These are phyloP conservation scores for Dactylellina haptotyla DNA, from an alignment of 2,329 filamentous ascomycete genomes.

Conservation along the genomic window DNA sequence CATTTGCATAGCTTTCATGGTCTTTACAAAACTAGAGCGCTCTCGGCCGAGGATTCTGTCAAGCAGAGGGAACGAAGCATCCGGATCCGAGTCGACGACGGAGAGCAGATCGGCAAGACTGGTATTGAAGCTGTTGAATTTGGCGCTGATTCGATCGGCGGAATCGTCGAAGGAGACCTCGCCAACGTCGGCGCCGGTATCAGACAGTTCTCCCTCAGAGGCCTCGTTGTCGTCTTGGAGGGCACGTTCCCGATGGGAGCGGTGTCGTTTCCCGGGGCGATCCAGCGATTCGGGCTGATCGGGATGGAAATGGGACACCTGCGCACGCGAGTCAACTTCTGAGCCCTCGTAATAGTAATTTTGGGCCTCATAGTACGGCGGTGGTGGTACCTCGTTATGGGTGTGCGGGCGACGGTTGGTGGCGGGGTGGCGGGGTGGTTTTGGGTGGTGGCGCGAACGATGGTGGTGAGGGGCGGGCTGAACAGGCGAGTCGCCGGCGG, in stretches of 20 bases:
- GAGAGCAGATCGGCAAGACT: constrained; percentile 55
- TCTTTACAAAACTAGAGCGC: constrained; percentile 57
- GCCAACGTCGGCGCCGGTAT: constrained; percentile 52
- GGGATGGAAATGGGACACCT: constrained; percentile 6
- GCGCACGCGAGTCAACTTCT: not conserved
- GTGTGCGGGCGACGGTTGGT: constrained; percentile 3
- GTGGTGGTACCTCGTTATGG: constrained; percentile 29
- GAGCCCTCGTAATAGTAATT: not conserved
- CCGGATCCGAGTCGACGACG: constrained; percentile 22
- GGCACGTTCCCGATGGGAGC: constrained; percentile 23
- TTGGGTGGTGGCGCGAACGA: constrained; percentile 1
- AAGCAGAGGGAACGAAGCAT: constrained; percentile 28
- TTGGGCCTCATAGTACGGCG: no score
- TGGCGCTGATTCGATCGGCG: constrained; percentile 36
- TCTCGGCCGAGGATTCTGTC: constrained; percentile 54
- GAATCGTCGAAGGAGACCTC: constrained; percentile 31
- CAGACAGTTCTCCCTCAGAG: constrained; percentile 48
- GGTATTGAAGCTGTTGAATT: constrained; percentile 55
- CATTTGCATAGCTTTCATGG: constrained; percentile 67
- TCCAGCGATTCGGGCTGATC: constrained; percentile 19
- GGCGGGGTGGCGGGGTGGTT: constrained; percentile 5
- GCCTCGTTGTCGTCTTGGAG: constrained; percentile 26
- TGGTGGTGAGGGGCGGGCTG: no score
- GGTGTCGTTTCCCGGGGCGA: constrained; percentile 47
- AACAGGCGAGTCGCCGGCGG: constrained; percentile 23